Percentiles rank a stretch among this genome's conserved stretches.
Evolutionary conservation across 106 monocot species (phyloP).

Genomic region (Phalaenopsis equestris): DNA sequence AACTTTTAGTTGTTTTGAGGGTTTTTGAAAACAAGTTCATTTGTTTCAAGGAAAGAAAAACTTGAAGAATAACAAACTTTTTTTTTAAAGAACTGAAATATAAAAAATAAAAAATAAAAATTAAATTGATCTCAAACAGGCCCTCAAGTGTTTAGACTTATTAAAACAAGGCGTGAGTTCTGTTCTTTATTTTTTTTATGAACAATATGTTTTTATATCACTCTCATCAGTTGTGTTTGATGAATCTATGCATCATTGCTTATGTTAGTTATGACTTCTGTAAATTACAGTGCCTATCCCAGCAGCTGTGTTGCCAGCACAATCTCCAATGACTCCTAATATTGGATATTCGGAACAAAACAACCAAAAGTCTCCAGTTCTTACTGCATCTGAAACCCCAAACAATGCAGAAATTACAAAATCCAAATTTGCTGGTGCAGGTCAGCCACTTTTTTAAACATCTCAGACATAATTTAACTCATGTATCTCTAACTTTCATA

Average conservation of each 20-base stretch:
- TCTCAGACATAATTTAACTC: background rate
- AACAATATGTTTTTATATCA: background rate
- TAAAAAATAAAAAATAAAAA: too few relatives aligned
- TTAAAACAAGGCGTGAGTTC: background rate
- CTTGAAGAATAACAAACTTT: too few relatives aligned
- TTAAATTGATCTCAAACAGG: too few relatives aligned
- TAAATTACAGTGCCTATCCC: background rate
- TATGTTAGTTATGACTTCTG: background rate
- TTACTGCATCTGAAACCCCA: background rate
- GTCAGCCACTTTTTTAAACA: background rate
- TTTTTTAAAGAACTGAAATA: too few relatives aligned
- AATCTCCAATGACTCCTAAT: conserved; percentile 8
- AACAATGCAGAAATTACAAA: background rate
- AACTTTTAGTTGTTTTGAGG: too few relatives aligned
- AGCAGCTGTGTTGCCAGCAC: background rate
- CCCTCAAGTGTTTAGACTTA: background rate
- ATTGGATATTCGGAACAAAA: background rate
- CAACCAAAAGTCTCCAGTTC: background rate
- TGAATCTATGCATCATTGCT: background rate
- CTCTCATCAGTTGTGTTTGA: too few relatives aligned
- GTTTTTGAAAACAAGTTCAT: too few relatives aligned
- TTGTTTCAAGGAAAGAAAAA: too few relatives aligned
- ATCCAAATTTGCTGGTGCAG: background rate
- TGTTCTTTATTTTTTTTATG: background rate
- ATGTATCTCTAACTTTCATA: background rate